Evolutionary conservation across 148 eudicot species (phyloP), one percentile per base, ranked within the genome.

Genomic region (Arctostaphylos glauca): DNA sequence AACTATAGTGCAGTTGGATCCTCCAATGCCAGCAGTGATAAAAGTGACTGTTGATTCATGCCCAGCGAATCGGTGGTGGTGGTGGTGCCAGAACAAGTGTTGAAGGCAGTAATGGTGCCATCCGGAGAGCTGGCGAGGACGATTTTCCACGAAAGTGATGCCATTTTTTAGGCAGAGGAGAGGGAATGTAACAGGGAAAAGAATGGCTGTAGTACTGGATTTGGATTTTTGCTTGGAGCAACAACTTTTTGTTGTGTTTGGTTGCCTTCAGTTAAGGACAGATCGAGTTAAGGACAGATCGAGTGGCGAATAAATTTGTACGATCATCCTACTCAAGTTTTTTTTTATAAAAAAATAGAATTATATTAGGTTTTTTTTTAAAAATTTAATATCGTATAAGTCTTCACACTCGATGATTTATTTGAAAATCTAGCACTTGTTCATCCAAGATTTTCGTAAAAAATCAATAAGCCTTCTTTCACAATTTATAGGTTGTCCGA

Each of bases 41-140:
- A 71, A 25, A 72, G 86, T 84, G 46, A 84, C 80, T 0, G 84
- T 62, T 2, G 78, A 47, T 14, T 68, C 80, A 43, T 84, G 86
- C 44, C 84, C 79, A 3, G 31, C 12, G 50, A 82, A 78, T 5
- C 70, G 55, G 19, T 72, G 78, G 68, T 82, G 1, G 68, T 74
- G 18, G 82, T 74, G 48, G 60, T 79, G 48, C 87, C 85, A 13
- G 38, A 31, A 31, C 38, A 31, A 31, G 38, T 31, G 38, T 31
- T 31, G 38, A 31, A 31, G 75, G 68, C 84, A 0, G 68, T 74
- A 25, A 85, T 64, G 48, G 60, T 79, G 48, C 87, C 85, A 13
- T 79, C 80, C 23, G 83, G 80, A 46, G 85, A 82, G 52, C 83
- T 67, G 9, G 58, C 43, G 1, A 82, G 83, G 49, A 83, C 4